Conservation (phyloP, 805 yeast species). For the Teunomyces lycoperdinae region DNA sequence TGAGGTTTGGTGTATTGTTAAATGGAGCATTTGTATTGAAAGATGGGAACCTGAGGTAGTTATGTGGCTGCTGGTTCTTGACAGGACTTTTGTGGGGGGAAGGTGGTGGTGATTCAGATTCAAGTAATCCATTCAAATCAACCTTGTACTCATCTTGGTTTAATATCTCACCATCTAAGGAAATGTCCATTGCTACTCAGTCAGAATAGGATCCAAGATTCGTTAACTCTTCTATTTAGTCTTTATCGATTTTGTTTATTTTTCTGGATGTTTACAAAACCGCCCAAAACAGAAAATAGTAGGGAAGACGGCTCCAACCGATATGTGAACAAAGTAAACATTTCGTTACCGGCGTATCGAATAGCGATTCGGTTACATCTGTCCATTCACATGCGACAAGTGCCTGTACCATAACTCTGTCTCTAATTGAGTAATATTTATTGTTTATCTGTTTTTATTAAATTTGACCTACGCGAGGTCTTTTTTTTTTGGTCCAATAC, state of each 20-base stretch:
- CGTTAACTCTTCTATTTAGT: neutral
- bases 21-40: neutral
- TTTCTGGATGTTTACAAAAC: constrained; percentile 8
- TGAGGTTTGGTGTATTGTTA: constrained; percentile 3
- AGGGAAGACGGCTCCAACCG: neutral
- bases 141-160: constrained; percentile 18
- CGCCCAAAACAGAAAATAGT: constrained; percentile 3
- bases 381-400: neutral
- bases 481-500: too few relatives aligned
- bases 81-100: constrained; percentile 3
- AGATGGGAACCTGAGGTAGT: neutral
- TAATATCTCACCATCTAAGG: constrained; percentile 4
- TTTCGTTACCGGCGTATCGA: neutral
- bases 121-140: constrained; percentile 17
- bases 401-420: too few relatives aligned
- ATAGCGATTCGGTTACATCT: neutral
- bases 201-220: neutral
- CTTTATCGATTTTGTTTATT: constrained; percentile 2
- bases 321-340: neutral
- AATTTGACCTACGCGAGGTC: too few relatives aligned
- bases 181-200: neutral
- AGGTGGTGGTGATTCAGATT: constrained; percentile 1
- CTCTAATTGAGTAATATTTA: too few relatives aligned
- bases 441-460: too few relatives aligned
- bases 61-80: neutral